Evolutionary conservation across 495 filamentous ascomycete species (phyloP).

Genomic region (Lepidopterella palustris): DNA sequence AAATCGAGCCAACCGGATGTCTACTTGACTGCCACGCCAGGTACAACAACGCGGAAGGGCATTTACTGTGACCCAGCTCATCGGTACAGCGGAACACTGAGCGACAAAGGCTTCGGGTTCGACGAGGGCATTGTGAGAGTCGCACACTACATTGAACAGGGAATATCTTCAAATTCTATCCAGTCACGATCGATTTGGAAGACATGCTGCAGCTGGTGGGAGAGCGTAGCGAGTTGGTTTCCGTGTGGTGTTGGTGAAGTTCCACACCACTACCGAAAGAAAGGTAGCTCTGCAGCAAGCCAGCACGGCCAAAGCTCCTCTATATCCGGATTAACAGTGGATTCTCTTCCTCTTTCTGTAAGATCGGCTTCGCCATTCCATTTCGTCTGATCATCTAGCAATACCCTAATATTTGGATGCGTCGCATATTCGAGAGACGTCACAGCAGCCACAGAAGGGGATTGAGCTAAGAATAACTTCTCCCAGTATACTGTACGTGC

Average conservation of each 20-base stretch:
- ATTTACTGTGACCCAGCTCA: constrained; percentile 3
- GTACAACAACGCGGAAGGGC: not conserved
- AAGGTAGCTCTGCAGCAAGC: no score
- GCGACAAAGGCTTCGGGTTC: constrained; percentile 3
- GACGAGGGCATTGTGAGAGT: not conserved
- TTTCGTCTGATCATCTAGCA: not conserved
- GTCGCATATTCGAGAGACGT: no score
- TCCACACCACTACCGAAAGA: not conserved
- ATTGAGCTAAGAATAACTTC: no score
- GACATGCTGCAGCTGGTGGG: not conserved
- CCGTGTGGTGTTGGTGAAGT: not conserved
- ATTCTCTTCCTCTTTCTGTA: not conserved
- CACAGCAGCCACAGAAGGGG: not conserved
- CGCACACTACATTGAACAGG: not conserved
- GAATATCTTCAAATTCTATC: not conserved
- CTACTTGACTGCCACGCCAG: constrained; percentile 4
- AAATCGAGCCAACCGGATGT: not conserved
- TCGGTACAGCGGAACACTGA: constrained; percentile 1
- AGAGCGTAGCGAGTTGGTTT: not conserved
- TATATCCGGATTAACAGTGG: not conserved
- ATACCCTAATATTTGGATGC: not conserved
- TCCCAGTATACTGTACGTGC: no score
- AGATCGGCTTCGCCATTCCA: not conserved
- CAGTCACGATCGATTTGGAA: not conserved
- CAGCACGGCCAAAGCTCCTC: not conserved